Evolutionary conservation across 768 basidiomycete species (phyloP), one percentile per base, ranked within the genome.

Genomic region (Melanogaster broomeanus): DNA sequence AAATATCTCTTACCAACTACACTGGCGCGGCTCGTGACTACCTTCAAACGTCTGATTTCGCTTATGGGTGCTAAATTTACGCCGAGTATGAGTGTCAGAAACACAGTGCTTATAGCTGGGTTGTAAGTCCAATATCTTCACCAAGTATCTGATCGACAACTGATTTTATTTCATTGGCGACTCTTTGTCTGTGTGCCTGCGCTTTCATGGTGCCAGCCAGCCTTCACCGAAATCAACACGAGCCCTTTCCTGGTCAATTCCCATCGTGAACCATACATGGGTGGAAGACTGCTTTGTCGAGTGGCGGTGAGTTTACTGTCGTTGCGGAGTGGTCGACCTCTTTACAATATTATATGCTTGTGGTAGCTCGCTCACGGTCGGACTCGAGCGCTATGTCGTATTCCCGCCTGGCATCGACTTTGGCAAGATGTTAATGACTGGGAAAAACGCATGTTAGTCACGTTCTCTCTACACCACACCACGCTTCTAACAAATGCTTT

Each of bases 211-310:
- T 15, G 22, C 24, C 42, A 79, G 78, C 34, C 68, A 72, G 21
- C 68, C 67, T 4, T 70, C 68, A 6, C 67, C 67, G 2, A 97
- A 97, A 70, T 84, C 88, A 0, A 70, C 72, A 7, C 89, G 88
- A 61, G 91, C 93, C 0, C 73, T 76, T 8, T 73, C 81, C 0
- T 96, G 94, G 94, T 82, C 81, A 0, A 88, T 95, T 54, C 87
- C 92, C 0, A 76, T 94, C 51, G 87, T 95, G 11, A 96, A 93
- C 59, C 94, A 98, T 59, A 77, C 79, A 0, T 97, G 93, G 92
- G 76, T 97, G 3, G 94, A 97, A 62, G 91, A 94, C 55, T 95
- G 91, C 64, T 89, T 94, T 62, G 70, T 83, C 19, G 77, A 83
- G 45, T 97, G 94, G 93, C 78, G 79, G 42, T 64, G 37, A 39